Percentiles rank a stretch among this genome's conserved stretches.
These are phyloP conservation scores for Thelonectria blattea DNA, from an alignment of 2,329 filamentous ascomycete genomes.

Conservation along the genomic window DNA sequence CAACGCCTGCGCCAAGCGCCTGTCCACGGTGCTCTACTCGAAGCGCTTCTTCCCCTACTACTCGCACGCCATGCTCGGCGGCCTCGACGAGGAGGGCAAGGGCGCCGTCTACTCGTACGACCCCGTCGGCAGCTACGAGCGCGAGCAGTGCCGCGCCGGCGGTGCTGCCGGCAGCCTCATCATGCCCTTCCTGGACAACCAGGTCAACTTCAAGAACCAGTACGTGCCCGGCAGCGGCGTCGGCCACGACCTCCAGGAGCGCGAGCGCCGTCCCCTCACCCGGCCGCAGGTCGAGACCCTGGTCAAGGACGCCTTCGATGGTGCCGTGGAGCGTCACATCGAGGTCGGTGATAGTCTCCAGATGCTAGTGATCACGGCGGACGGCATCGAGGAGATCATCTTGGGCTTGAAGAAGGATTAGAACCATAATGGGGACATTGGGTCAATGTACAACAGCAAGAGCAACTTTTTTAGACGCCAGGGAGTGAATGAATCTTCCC, in stretches of 20 bases:
- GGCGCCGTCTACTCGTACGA: slow-evolving; percentile 98
- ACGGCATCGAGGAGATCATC: slow-evolving; percentile 87
- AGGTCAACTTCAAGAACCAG: slow-evolving; percentile 99
- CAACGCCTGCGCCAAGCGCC: slow-evolving; percentile 90
- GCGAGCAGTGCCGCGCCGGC: slow-evolving; percentile 93
- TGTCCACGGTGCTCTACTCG: slow-evolving; percentile 93
- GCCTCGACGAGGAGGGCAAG: slow-evolving; percentile 91
- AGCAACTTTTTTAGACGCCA: slow-evolving; percentile 30
- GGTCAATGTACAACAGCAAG: slow-evolving; percentile 42
- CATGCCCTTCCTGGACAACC: slow-evolving; percentile 99
- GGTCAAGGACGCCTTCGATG: slow-evolving; percentile 97
- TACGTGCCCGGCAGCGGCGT: slow-evolving; percentile 86
- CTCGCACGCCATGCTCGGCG: slow-evolving; percentile 90
- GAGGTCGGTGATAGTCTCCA: slow-evolving; percentile 97
- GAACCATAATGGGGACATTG: slow-evolving; percentile 24
- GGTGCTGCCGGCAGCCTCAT: slow-evolving; percentile 93
- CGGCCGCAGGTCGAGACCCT: slow-evolving; percentile 79
- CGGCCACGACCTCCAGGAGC: slow-evolving; percentile 79
- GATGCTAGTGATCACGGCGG: slow-evolving; percentile 88
- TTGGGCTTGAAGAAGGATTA: slow-evolving; percentile 90
- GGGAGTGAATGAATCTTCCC: slow-evolving; percentile 32
- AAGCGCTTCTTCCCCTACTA: slow-evolving; percentile 99
- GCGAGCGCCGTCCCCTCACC: slow-evolving; percentile 72
- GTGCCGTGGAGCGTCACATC: slow-evolving; percentile 97
- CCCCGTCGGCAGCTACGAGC: slow-evolving; percentile 95